phyloP scores from a whole-genome alignment of 1,139 yeast species.

The Blastobotrys ciferrii region DNA sequence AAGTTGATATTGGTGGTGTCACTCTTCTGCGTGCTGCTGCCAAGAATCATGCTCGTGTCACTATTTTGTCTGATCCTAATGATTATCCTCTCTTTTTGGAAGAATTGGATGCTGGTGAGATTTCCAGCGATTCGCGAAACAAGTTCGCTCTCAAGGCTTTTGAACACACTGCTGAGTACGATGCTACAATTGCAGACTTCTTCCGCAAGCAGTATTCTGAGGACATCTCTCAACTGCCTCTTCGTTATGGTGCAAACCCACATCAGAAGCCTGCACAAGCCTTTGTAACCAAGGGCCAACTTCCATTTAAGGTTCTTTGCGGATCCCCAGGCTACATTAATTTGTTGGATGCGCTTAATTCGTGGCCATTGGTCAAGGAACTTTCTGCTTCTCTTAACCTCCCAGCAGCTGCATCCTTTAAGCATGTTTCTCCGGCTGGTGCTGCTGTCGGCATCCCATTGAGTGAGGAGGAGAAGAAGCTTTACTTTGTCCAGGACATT shows the following conservation, averaged over 20 bases:
- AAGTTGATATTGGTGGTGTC: slow-evolving; percentile 97
- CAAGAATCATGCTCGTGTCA: slow-evolving; percentile 93
- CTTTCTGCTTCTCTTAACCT: slow-evolving; percentile 88
- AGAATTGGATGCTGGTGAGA: slow-evolving; percentile 77
- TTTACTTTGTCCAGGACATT: slow-evolving; percentile 91
- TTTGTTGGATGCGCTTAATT: slow-evolving; percentile 90
- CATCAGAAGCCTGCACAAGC: slow-evolving; percentile 99
- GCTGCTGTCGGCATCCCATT: slow-evolving; percentile 96
- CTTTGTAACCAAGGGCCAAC: slow-evolving; percentile 75
- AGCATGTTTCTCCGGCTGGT: slow-evolving; percentile 99
- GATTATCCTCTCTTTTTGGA: slow-evolving; percentile 85
- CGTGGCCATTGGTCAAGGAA: slow-evolving; percentile 98
- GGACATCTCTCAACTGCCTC: slow-evolving; percentile 81
- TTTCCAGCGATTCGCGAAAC: slow-evolving; percentile 73
- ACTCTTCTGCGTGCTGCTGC: slow-evolving; percentile 97
- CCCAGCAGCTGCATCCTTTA: slow-evolving; percentile 98
- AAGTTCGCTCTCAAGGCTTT: slow-evolving; percentile 91
- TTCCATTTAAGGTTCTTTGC: slow-evolving; percentile 88
- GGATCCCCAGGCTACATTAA: slow-evolving; percentile 98
- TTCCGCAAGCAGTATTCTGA: slow-evolving; percentile 97
- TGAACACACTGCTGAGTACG: slow-evolving; percentile 98
- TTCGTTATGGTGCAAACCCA: slow-evolving; percentile 98
- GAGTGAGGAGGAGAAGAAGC: slow-evolving; percentile 85
- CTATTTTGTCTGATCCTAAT: slow-evolving; percentile 88
- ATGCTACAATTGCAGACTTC: slow-evolving; percentile 90